Evolutionary conservation across 176 grass and related monocot species (phyloP).

Genomic region (Zoysia pacifica): DNA sequence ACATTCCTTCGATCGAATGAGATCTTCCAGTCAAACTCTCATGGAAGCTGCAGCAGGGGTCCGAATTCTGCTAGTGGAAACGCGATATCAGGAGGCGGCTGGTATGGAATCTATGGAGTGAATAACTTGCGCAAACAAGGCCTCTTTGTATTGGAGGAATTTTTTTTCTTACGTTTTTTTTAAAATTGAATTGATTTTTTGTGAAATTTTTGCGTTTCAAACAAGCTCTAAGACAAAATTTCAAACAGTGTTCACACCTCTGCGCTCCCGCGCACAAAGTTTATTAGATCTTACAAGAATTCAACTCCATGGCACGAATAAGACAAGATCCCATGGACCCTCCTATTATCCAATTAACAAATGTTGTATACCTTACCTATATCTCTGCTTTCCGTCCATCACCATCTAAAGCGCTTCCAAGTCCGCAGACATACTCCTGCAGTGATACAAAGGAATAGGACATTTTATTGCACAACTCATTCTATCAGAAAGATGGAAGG

Average conservation of each 20-base stretch:
- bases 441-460: constrained; percentile 43
- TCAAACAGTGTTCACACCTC: too few species aligned
- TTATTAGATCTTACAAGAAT: too few species aligned
- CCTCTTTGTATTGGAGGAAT: too few species aligned
- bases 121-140: background rate
- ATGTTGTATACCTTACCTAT: constrained; percentile 45
- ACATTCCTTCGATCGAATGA: constrained; percentile 20
- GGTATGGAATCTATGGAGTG: constrained; percentile 25
- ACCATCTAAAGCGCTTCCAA: constrained; percentile 39
- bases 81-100: constrained; percentile 31
- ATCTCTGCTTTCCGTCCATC: constrained; percentile 24
- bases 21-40: constrained; percentile 2
- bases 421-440: constrained; percentile 37
- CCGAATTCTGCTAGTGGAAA: constrained; percentile 22
- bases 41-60: background rate
- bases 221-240: too few species aligned
- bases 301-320: constrained; percentile 27
- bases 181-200: too few species aligned
- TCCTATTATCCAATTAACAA: constrained; percentile 40
- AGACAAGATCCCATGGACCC: constrained; percentile 39
- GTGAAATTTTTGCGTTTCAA: too few species aligned
- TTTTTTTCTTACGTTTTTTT: too few species aligned
- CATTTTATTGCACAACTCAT: constrained; percentile 40
- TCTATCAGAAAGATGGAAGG: constrained; percentile 29
- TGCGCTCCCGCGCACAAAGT: too few species aligned